Conservation (phyloP, 2,329 filamentous ascomycete genomes). For the Leptographium lundbergii region DNA sequence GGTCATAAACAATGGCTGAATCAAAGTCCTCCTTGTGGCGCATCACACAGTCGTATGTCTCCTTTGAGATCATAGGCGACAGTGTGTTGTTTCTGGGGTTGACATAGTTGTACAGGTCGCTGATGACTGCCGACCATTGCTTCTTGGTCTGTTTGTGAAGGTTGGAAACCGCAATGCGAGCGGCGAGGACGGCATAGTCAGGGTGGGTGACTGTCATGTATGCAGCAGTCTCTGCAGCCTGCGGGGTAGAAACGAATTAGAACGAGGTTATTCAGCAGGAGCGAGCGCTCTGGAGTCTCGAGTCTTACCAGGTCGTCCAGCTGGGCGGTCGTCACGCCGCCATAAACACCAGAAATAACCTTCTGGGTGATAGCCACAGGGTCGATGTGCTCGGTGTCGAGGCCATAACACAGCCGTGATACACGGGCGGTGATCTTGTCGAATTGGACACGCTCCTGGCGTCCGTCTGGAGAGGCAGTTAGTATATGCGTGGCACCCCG, state of each 20-base stretch:
- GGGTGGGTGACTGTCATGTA: conserved; percentile 99
- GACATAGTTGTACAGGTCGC: conserved; percentile 87
- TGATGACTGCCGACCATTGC: conserved; percentile 93
- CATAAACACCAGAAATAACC: conserved; percentile 98
- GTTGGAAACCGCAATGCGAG: conserved; percentile 97
- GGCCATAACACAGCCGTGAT: conserved; percentile 91
- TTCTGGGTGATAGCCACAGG: conserved; percentile 97
- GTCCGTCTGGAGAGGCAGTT: conserved; percentile 56
- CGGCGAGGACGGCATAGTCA: conserved; percentile 96
- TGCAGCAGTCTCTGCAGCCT: conserved; percentile 97
- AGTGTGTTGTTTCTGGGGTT: conserved; percentile 79
- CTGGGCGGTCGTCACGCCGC: conserved; percentile 92
- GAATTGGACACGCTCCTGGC: conserved; percentile 99
- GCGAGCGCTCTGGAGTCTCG: conserved; percentile 22
- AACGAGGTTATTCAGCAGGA: background rate
- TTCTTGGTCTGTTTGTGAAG: conserved; percentile 99
- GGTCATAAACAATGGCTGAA: conserved; percentile 97
- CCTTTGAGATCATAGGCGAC: conserved; percentile 89
- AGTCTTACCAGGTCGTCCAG: conserved; percentile 82
- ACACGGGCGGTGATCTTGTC: conserved; percentile 99
- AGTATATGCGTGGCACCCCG: background rate
- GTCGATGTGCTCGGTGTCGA: conserved; percentile 90
- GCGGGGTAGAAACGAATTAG: conserved; percentile 4
- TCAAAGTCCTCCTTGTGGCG: conserved; percentile 94
- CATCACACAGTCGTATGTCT: conserved; percentile 88